A percentile compares a stretch with the other conserved stretches of the same genome.
Conservation (phyloP, 805 yeast genomes). For the Ogataea pignaliae region DNA sequence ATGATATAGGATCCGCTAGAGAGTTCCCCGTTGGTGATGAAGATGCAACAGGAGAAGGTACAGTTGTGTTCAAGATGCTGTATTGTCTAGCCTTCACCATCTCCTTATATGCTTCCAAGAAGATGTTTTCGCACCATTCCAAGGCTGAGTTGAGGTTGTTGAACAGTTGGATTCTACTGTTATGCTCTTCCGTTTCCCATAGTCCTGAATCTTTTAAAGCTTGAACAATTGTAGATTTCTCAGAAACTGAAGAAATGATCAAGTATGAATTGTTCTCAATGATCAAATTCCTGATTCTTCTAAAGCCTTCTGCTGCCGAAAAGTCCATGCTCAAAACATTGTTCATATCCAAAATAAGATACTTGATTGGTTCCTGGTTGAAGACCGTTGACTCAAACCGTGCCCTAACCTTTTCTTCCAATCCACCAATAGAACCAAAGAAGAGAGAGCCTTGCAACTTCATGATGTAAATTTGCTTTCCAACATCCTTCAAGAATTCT, state of each 20-base stretch:
- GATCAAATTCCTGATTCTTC: slow-evolving; percentile 75
- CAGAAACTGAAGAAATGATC: slow-evolving; percentile 72
- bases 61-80: background rate
- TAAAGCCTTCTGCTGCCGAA: slow-evolving; percentile 94
- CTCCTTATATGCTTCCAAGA: slow-evolving; percentile 57
- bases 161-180: slow-evolving; percentile 56
- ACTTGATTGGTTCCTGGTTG: slow-evolving; percentile 61
- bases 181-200: slow-evolving; percentile 48
- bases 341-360: slow-evolving; percentile 78
- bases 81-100: slow-evolving; percentile 7
- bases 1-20: background rate
- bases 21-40: too few species aligned
- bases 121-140: slow-evolving; percentile 96
- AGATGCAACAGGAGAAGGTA: background rate
- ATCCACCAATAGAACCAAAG: slow-evolving; percentile 92
- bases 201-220: slow-evolving; percentile 83
- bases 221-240: slow-evolving; percentile 58
- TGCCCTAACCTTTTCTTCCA: slow-evolving; percentile 69
- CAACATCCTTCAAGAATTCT: slow-evolving; percentile 77
- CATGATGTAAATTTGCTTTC: slow-evolving; percentile 83
- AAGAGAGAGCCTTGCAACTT: slow-evolving; percentile 86
- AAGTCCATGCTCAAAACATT: slow-evolving; percentile 81
- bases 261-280: slow-evolving; percentile 65
- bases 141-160: slow-evolving; percentile 79
- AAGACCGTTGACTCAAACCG: slow-evolving; percentile 55